Conservation (phyloP, 441 rosid genomes). For the Erodium chrysanthum region DNA sequence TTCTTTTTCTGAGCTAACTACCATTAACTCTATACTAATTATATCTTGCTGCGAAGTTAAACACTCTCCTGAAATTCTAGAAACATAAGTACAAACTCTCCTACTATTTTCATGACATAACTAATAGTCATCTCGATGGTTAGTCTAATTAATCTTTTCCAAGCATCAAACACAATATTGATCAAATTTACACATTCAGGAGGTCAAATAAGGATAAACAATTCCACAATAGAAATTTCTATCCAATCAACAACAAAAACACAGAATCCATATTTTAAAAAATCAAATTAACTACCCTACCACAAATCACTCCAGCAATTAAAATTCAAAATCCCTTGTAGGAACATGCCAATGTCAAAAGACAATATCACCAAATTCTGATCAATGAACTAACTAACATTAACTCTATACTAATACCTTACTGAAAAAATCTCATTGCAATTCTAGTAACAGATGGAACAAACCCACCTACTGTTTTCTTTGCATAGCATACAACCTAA, state of each 20-base stretch:
- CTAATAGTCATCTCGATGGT: neutral
- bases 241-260: neutral
- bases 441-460: neutral
- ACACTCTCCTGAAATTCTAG: too few relatives aligned
- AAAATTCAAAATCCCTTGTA: neutral
- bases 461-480: neutral
- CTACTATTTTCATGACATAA: too few relatives aligned
- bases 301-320: neutral
- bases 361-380: neutral
- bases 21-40: too few relatives aligned
- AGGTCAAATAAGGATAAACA: neutral
- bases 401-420: neutral
- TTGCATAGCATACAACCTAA: too few relatives aligned
- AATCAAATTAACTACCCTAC: neutral
- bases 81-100: too few relatives aligned
- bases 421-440: neutral
- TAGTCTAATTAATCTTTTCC: neutral
- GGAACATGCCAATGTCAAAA: neutral
- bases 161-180: neutral
- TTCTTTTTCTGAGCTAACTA: too few relatives aligned
- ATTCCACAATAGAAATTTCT: neutral
- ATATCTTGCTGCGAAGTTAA: too few relatives aligned
- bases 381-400: neutral
- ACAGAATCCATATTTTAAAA: neutral
- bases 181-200: neutral